Evolutionary conservation across 169 alveolate genomes (phyloP).

Genomic region (Neospora caninum): DNA sequence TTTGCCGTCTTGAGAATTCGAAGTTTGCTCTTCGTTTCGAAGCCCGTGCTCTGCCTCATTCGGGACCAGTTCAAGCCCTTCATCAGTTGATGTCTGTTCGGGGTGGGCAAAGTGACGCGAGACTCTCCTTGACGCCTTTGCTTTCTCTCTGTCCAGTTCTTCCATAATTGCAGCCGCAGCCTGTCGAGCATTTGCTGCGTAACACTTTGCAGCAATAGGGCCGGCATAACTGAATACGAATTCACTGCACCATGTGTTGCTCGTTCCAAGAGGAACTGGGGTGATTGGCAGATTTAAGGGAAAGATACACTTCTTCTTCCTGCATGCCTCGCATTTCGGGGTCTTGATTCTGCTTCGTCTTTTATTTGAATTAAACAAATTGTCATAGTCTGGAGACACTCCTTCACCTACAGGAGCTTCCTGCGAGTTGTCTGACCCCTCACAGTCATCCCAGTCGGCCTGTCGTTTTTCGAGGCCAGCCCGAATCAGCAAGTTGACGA

Average conservation of each 20-base stretch:
- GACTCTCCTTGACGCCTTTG: not conserved
- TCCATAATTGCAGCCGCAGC: conserved; percentile 25
- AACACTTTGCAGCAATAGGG: conserved; percentile 21
- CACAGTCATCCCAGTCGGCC: not conserved
- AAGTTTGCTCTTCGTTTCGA: too few relatives aligned
- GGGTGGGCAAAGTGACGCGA: not conserved
- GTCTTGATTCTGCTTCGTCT: not conserved
- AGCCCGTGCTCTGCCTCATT: too few relatives aligned
- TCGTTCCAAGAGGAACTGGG: conserved; percentile 44
- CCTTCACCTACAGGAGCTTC: not conserved
- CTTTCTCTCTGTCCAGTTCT: not conserved
- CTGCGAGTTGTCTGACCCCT: not conserved
- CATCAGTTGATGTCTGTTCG: not conserved
- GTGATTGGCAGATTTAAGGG: not conserved
- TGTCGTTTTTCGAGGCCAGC: not conserved
- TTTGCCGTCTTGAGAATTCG: too few relatives aligned
- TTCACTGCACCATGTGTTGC: conserved; percentile 50
- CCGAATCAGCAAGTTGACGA: conserved; percentile 33
- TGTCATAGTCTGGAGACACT: not conserved
- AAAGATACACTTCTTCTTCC: not conserved
- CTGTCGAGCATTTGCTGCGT: conserved; percentile 22
- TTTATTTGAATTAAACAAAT: not conserved
- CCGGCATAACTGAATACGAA: conserved; percentile 34
- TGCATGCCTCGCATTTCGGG: not conserved
- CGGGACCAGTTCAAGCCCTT: too few relatives aligned